Base-by-base conservation (phyloP, 2,329 filamentous ascomycete genomes). In the Furcasterigmium furcatum region DNA sequence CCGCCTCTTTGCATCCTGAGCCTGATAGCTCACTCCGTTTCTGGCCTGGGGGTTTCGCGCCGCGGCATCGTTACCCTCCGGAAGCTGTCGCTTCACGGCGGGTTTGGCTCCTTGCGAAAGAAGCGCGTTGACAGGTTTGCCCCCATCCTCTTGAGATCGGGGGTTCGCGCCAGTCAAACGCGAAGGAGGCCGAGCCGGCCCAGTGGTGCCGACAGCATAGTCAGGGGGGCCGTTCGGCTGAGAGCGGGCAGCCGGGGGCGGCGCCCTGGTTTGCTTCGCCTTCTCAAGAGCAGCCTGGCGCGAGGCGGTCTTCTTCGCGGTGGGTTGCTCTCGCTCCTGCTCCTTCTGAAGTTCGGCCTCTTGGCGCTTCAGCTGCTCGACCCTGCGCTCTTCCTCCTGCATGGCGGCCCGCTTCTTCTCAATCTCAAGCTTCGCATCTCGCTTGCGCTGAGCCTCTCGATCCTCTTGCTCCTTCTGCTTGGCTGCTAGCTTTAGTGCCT, bases 381-480 rank as follows among this genome's bases (percentile, higher is more conserved):
- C 76, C 41, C 70, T 77, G 45, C 72, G 73, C 55, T 87, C 80
- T 54, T 88, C 84, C 49, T 86, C 83, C 54, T 85, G 83, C 16
- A 71, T 64, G 6, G 79, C 81, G 40, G 80, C 80, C 48, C 87
- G 79, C 67, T 91, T 90, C 40, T 87, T 83, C 60, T 95, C 90
- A 27, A 87, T 71, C 56, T 95, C 88, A 14, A 84, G 79, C 66
- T 95, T 96, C 30, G 86, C 84, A 18, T 95, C 88, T 9, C 85
- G 84, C 58, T 89, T 92, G 41, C 85, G 82, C 57, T 91, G 84
- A 13, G 82, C 81, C 52, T 91, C 88, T 40, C 84, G 82, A 60
- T 95, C 89, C 56, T 95, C 91, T 61, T 84, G 85, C 62, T 95
- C 90, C 60, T 87, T 92, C 65, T 91, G 91, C 58, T 84, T 85